Conservation (phyloP, 768 basidiomycete genomes). For the Suillus placidus region DNA sequence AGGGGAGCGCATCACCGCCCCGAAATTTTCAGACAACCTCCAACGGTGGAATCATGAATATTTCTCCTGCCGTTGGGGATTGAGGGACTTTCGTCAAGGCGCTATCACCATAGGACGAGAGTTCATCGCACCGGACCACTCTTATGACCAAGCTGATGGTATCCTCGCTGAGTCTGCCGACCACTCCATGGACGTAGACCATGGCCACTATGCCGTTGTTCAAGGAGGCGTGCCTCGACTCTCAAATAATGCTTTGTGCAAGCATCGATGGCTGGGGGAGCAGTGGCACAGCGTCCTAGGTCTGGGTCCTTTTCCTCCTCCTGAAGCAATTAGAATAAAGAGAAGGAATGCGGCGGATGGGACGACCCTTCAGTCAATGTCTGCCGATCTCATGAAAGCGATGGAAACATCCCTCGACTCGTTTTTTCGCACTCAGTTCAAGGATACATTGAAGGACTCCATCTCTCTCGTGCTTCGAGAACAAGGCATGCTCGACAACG, state of each 20-base stretch:
- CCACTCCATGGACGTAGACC: not conserved
- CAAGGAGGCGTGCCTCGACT: too few species aligned
- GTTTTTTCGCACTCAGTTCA: not conserved
- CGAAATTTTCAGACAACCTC: not conserved
- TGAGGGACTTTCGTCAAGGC: not conserved
- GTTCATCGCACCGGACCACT: not conserved
- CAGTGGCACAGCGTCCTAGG: not conserved
- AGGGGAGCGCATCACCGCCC: not conserved
- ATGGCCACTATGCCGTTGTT: not conserved
- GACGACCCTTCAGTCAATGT: not conserved
- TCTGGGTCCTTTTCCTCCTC: not conserved
- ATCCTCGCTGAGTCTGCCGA: not conserved
- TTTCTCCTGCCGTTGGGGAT: not conserved
- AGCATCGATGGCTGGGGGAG: not conserved
- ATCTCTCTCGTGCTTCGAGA: too few species aligned
- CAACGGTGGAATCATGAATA: not conserved
- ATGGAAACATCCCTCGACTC: too few species aligned
- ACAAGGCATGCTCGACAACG: too few species aligned
- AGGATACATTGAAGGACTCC: too few species aligned
- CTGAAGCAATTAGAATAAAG: not conserved
- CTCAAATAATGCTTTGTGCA: not conserved
- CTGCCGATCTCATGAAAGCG: not conserved
- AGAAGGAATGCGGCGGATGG: not conserved
- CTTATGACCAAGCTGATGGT: not conserved
- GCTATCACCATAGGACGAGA: not conserved